These are phyloP conservation scores for Trichoderma gracile DNA, from an alignment of 2,329 filamentous ascomycete species.

Conservation along the genomic window DNA sequence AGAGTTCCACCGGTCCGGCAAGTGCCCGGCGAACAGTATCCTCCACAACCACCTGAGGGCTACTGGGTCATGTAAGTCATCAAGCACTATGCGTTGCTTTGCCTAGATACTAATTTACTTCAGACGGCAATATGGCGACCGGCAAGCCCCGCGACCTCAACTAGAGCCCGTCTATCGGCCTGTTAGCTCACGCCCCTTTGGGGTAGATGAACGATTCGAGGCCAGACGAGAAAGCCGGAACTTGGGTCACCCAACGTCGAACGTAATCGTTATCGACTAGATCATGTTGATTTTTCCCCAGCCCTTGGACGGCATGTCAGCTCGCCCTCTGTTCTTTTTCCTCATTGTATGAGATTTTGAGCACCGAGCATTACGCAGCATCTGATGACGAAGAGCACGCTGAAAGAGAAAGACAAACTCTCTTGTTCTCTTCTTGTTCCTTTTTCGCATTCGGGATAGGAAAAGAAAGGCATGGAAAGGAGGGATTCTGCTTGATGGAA, in stretches of 20 bases:
- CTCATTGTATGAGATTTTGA: background rate
- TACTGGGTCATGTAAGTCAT: constrained; percentile 34
- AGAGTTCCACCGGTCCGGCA: constrained; percentile 25
- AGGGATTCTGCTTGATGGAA: constrained; percentile 13
- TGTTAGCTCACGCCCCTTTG: constrained; percentile 20
- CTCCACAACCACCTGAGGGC: constrained; percentile 27
- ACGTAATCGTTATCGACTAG: constrained; percentile 25
- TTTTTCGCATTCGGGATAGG: background rate
- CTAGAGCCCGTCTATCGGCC: constrained; percentile 29
- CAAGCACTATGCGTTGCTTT: background rate
- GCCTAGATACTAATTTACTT: constrained; percentile 27
- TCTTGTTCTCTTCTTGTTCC: too few relatives aligned
- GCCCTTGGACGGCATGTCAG: background rate
- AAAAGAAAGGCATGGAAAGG: constrained; percentile 4
- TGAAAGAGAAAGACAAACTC: background rate
- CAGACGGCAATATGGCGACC: constrained; percentile 26
- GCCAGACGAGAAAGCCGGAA: constrained; percentile 27
- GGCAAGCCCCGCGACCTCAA: constrained; percentile 3
- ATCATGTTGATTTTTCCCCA: background rate
- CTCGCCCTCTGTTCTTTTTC: background rate
- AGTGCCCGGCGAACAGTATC: constrained; percentile 25
- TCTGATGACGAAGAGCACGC: constrained; percentile 3
- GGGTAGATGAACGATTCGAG: constrained; percentile 26
- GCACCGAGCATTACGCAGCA: background rate
- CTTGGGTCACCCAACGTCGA: background rate